These are phyloP conservation scores for Penicillium aurantiogriseum DNA, from an alignment of 2,329 filamentous ascomycete species.

Conservation along the genomic window DNA sequence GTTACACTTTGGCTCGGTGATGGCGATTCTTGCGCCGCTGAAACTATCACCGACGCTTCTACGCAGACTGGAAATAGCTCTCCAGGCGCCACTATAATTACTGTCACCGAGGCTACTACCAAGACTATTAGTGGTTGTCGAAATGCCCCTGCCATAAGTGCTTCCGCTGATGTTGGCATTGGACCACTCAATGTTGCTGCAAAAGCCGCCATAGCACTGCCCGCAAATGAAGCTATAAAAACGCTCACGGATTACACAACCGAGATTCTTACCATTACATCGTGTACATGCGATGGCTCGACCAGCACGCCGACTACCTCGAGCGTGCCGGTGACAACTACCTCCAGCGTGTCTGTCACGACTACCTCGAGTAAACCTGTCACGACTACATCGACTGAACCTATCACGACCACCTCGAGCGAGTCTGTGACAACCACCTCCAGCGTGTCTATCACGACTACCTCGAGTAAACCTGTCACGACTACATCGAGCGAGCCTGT, in stretches of 20 bases:
- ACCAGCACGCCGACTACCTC: neutral
- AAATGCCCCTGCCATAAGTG: neutral
- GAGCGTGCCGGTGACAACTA: neutral
- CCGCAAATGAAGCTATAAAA: no score
- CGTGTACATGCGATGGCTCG: neutral
- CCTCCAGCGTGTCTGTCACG: neutral
- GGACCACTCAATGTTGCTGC: neutral
- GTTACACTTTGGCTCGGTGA: conserved; percentile 12
- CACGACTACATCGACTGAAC: neutral
- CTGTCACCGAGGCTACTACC: neutral
- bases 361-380: neutral
- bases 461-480: neutral
- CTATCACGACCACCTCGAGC: neutral
- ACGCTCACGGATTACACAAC: conserved; percentile 6
- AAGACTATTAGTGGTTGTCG: neutral
- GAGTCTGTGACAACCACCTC: neutral
- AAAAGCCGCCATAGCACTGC: neutral
- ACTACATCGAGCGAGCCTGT: neutral
- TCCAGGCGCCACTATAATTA: neutral
- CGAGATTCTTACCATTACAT: neutral
- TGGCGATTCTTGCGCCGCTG: conserved; percentile 2
- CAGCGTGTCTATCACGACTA: neutral
- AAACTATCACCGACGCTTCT: neutral
- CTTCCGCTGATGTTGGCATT: neutral
- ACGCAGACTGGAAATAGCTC: neutral